Evolutionary conservation across 768 basidiomycete genomes (phyloP), one percentile per base, ranked within the genome.

Genomic region (Ramaria rubella): DNA sequence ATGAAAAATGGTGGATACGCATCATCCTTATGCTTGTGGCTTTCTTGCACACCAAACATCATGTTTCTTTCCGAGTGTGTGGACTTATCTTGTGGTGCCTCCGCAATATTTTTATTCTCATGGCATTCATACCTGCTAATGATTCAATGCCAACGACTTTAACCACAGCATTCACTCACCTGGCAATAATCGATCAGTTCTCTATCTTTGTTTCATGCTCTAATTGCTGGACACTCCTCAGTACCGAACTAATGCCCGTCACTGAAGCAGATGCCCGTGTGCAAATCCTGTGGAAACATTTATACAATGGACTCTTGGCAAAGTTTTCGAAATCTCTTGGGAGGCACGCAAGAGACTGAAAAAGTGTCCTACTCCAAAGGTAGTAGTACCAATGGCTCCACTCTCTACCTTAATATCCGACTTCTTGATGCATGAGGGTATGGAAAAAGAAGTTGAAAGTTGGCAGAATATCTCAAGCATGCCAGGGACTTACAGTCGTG

Each of bases 51-150:
- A 60, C 8, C n/a, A n/a, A n/a, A n/a, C n/a, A n/a, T n/a, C n/a
- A n/a, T n/a, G n/a, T n/a, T n/a, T n/a, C n/a, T n/a, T 65, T 65
- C 40, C 60, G 59, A n/a, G 64, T 58, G 14, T 64, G 63, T 34
- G 56, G 38, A 15, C 24, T 64, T 19, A 46, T 63, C n/a, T 52
- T 65, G 4, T 55, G 61, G 33, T 58, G 38, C 30, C 30, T 60
- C 15, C 45, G 51, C 27, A n/a, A 55, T 8, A 60, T 63, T 26
- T 62, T 64, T 30, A 26, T 46, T 17, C n/a, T n/a, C n/a, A n/a
- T n/a, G n/a, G n/a, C n/a, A n/a, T n/a, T n/a, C n/a, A n/a, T n/a
- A n/a, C n/a, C 27, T 43, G 23, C 38, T 60, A 38, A 11, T 11
- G 36, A 38, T 38, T 21, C n/a, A 9, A 48, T 48, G 45, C 45